phyloP scores from a whole-genome alignment of 805 yeast genomes.

The Metschnikowia peoriensis region DNA sequence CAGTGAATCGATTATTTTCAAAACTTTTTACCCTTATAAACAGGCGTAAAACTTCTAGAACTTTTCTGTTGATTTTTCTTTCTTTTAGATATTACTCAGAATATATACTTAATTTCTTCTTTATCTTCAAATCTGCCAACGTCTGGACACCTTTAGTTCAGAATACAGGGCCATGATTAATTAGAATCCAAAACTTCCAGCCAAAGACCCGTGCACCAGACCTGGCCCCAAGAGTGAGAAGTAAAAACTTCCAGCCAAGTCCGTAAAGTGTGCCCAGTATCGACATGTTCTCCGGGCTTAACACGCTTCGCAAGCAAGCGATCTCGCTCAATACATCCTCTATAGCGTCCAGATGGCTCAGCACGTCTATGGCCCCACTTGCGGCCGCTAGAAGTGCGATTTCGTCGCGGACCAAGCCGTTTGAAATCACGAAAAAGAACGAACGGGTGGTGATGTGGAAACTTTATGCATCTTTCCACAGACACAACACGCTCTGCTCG shows the following conservation, averaged over 20 bases:
- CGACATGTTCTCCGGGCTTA: conserved; percentile 15
- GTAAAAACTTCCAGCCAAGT: neutral
- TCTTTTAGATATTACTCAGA: too few species aligned
- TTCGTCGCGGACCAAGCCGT: conserved; percentile 6
- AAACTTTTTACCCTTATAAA: too few species aligned
- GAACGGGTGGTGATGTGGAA: conserved; percentile 59
- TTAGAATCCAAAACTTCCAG: neutral
- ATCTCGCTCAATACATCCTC: conserved; percentile 6
- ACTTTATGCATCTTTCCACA: conserved; percentile 71
- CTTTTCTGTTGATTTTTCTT: too few species aligned
- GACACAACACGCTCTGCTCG: conserved; percentile 81
- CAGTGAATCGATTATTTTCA: too few species aligned
- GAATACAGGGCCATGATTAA: too few species aligned
- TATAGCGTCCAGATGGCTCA: conserved; percentile 11
- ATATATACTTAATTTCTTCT: too few species aligned
- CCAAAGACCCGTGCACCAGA: conserved; percentile 13
- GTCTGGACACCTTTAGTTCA: neutral
- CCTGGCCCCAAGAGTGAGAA: neutral
- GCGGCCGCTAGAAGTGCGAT: conserved; percentile 9
- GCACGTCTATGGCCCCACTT: conserved; percentile 2
- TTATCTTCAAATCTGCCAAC: neutral
- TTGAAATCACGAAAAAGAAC: conserved; percentile 12
- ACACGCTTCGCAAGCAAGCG: conserved; percentile 13
- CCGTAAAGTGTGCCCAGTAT: neutral
- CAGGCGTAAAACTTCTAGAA: too few species aligned